Evolutionary conservation across 2,329 filamentous ascomycete genomes (phyloP).

Genomic region (Claviceps sorghi): DNA sequence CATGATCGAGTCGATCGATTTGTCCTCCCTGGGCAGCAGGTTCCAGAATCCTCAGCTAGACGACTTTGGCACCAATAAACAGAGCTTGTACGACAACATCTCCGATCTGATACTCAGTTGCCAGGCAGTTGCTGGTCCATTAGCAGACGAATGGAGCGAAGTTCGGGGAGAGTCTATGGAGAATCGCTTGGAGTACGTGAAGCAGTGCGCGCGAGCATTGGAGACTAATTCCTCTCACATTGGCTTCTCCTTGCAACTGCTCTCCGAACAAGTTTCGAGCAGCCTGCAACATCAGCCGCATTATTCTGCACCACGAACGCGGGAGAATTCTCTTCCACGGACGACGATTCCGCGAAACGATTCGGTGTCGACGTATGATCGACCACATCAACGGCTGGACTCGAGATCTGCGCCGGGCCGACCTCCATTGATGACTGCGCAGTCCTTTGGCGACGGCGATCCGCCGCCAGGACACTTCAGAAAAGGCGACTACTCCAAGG

Average conservation of each 20-base stretch:
- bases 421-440: constrained; percentile 36
- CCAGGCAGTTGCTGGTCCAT: constrained; percentile 77
- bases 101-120: constrained; percentile 79
- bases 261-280: constrained; percentile 65
- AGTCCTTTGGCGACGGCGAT: constrained; percentile 53
- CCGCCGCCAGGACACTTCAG: constrained; percentile 34
- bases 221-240: constrained; percentile 80
- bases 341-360: constrained; percentile 42
- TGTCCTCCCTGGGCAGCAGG: constrained; percentile 61
- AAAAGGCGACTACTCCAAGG: constrained; percentile 48
- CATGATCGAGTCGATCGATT: constrained; percentile 80
- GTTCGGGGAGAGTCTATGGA: constrained; percentile 81
- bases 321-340: constrained; percentile 32
- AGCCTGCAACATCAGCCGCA: constrained; percentile 27
- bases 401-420: constrained; percentile 32
- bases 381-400: constrained; percentile 40
- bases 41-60: constrained; percentile 73
- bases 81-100: constrained; percentile 83
- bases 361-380: constrained; percentile 37
- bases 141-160: constrained; percentile 93
- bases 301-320: constrained; percentile 24
- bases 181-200: constrained; percentile 68
- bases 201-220: constrained; percentile 61
- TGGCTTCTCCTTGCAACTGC: constrained; percentile 70
- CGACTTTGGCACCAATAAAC: constrained; percentile 83